Base-by-base conservation (phyloP, 768 basidiomycete genomes). In the Thelephora aurantiotincta region DNA sequence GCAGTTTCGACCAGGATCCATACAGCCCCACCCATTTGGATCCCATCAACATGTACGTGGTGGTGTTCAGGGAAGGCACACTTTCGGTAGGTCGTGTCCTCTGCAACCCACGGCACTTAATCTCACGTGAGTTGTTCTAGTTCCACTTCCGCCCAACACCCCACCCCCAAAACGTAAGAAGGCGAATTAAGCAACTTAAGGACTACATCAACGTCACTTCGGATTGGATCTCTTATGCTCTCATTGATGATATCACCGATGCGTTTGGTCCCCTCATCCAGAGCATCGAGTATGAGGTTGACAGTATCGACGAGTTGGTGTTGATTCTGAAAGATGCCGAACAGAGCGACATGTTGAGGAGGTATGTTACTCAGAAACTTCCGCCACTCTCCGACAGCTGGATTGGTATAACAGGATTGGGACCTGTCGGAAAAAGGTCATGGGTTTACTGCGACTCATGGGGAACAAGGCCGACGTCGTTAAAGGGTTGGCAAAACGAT, bases 401-500 rank as follows among this genome's bases (percentile, higher is more conserved):
- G 41, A 18, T 19, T 45, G 14, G 30, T n/a, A 36, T 30, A 11
- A 11, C 54, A 74, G 94, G 55, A 99, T 98, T 57, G 96, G 96
- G 33, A 96, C 90, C 0, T 98, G 96, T 61, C 74, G 96, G 51
- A 99, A 98, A 74, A 98, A 99, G 67, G 96, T 99, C 54, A 98
- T 99, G 96, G 96, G 96, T 14, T 65, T 99, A 23, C 63, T 99
- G 48, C 68, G 96, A 52, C 68, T 99, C 47, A 98, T 99, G 94
- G 96, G 96, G 20, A 98, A 96, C 66, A 99, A 99, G 69, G 96
- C 96, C 47, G 96, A 99, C 61, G 96, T 99, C 53, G 96, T 99
- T 53, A 99, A 99, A 62, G 96, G 96, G 9, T 69, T 98, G 38
- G 96, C 96, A 19, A 99, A 99, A 67, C 71, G 94, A 54, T 97